Evolutionary conservation across 495 filamentous ascomycete genomes (phyloP).

Genomic region (Aspergillus diversus): DNA sequence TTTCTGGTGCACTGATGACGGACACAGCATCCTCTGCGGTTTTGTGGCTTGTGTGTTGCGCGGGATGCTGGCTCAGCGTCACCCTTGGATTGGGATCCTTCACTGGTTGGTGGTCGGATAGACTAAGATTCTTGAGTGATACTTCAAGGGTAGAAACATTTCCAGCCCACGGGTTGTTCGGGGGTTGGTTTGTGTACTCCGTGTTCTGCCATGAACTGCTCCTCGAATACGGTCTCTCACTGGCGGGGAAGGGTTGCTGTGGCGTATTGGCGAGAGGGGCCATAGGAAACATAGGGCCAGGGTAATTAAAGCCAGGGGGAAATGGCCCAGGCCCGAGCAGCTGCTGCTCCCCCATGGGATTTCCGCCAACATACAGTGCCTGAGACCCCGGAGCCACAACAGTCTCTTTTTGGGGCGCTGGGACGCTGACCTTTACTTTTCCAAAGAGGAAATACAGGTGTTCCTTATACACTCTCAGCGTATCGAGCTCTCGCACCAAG

Average conservation of each 20-base stretch:
- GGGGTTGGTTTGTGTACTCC: background rate
- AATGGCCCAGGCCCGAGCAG: slow-evolving; percentile 1
- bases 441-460: slow-evolving; percentile 31
- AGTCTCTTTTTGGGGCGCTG: background rate
- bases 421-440: slow-evolving; percentile 11
- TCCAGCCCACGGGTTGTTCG: background rate
- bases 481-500: slow-evolving; percentile 44
- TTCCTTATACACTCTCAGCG: slow-evolving; percentile 39
- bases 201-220: background rate
- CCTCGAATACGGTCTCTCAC: background rate
- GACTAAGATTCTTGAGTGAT: background rate
- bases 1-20: slow-evolving; percentile 1
- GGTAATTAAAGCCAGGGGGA: slow-evolving; percentile 1
- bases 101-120: background rate
- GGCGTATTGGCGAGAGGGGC: background rate
- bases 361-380: slow-evolving; percentile 1
- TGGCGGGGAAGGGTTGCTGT: slow-evolving; percentile 5
- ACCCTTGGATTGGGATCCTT: background rate
- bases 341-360: background rate
- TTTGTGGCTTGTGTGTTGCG: background rate
- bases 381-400: background rate
- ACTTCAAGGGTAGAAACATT: background rate
- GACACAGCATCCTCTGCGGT: background rate
- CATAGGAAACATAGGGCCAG: slow-evolving; percentile 7
- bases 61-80: background rate